phyloP scores from a whole-genome alignment of 2,329 filamentous ascomycete genomes.

The Elsinoe necatrix region DNA sequence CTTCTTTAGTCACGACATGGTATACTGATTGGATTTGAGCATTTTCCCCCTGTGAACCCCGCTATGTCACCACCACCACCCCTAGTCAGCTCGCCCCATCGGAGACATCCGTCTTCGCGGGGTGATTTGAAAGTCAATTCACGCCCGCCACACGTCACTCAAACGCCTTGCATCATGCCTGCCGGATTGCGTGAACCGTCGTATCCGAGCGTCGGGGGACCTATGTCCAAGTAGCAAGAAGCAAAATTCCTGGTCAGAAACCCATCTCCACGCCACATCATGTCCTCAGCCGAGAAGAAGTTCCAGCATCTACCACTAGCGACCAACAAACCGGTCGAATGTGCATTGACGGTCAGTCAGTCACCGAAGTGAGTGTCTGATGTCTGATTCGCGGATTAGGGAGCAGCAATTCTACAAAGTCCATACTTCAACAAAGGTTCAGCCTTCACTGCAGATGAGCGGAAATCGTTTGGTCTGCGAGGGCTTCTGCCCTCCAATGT shows the following conservation, averaged over 20 bases:
- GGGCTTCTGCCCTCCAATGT: conserved; percentile 65
- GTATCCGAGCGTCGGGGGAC: too few relatives aligned
- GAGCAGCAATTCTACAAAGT: conserved; percentile 50
- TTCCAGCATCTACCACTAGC: conserved; percentile 3
- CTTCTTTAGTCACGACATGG: not conserved
- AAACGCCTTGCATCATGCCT: not conserved
- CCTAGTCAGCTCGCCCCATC: not conserved
- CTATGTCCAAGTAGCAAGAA: too few relatives aligned
- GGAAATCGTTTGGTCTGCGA: conserved; percentile 59
- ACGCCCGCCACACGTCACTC: not conserved
- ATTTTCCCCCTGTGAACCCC: not conserved
- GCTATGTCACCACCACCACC: too few relatives aligned
- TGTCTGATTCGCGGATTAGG: conserved; percentile 16
- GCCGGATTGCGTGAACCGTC: not conserved
- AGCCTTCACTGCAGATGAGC: conserved; percentile 62
- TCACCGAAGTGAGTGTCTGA: not conserved
- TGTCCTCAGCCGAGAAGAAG: not conserved
- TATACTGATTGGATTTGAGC: not conserved
- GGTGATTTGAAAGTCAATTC: not conserved
- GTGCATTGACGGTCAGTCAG: conserved; percentile 17
- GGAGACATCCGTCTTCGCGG: not conserved
- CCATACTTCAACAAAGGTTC: conserved; percentile 77
- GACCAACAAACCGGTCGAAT: conserved; percentile 16
- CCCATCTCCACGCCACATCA: not conserved
- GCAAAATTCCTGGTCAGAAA: too few relatives aligned